Evolutionary conservation across 192 early-diverging fungal species (phyloP).

Genomic region (Gigaspora rosea): DNA sequence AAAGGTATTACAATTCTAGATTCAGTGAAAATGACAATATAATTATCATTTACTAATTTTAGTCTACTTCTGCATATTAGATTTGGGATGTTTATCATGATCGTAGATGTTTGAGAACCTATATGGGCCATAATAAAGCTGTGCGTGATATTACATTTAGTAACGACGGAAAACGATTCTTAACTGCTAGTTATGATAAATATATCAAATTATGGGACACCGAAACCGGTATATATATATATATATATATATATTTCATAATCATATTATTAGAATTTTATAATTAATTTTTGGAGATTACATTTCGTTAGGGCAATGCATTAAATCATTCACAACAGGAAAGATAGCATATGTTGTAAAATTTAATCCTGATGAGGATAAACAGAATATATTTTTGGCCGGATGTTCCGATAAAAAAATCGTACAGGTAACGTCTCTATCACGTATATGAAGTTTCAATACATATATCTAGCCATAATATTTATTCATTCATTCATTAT

Average conservation of each 20-base stretch:
- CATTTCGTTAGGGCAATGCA: slow-evolving; percentile 65
- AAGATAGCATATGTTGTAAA: slow-evolving; percentile 85
- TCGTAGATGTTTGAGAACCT: slow-evolving; percentile 81
- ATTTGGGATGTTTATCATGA: slow-evolving; percentile 96
- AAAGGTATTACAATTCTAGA: slow-evolving; percentile 60
- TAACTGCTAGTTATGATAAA: slow-evolving; percentile 89
- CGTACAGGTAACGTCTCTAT: slow-evolving; percentile 42
- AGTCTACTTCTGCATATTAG: slow-evolving; percentile 38
- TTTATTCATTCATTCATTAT: too few species aligned
- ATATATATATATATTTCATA: neutral
- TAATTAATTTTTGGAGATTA: too few species aligned
- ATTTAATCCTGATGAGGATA: slow-evolving; percentile 88
- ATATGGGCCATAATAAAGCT: slow-evolving; percentile 88
- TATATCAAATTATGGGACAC: slow-evolving; percentile 98
- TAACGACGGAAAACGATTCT: slow-evolving; percentile 81
- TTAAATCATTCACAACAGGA: slow-evolving; percentile 71
- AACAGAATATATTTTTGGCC: slow-evolving; percentile 87
- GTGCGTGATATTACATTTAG: slow-evolving; percentile 91
- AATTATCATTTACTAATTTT: neutral
- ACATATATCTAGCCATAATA: too few species aligned
- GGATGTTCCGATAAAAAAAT: slow-evolving; percentile 95
- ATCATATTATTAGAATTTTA: neutral
- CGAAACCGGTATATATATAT: slow-evolving; percentile 70
- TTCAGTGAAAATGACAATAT: neutral
- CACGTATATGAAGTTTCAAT: neutral